Evolutionary conservation across 441 rosid genomes (phyloP), one percentile per base, ranked within the genome.

Genomic region (Mallotus japonicus): DNA sequence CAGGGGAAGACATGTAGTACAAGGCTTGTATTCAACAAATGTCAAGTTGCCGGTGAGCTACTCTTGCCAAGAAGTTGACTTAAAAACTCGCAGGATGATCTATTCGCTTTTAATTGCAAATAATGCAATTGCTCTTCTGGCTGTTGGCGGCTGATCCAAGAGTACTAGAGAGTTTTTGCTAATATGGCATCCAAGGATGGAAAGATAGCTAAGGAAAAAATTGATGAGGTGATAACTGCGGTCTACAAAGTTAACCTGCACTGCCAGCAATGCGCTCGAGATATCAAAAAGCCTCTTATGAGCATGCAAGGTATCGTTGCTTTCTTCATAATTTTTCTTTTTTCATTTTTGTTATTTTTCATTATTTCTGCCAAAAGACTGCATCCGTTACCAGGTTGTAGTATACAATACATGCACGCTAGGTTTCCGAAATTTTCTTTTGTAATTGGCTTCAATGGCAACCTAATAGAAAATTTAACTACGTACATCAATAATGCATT

Each of bases 181-280:
- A 19, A 8, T 60, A 69, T 67, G 61, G 57, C 50, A 59, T 54
- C 40, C 67, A 83, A 78, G 68, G 85, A 81, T 50, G 88, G 69
- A 74, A 78, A 83, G 71, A 78, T 44, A 70, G 65, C 22, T 59
- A 42, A 79, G 71, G 80, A 83, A 34, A 69, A 64, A 62, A 67
- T 34, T 47, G 77, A 61, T 8, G 85, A 79, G 15, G 78, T 85
- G 62, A 82, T 87, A 72, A 86, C 87, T 0, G 95, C 88, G 0
- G 81, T 88, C 51, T 89, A 88, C 86, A 90, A 75, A 83, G 88
- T 90, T 22, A 90, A 90, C 70, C 83, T 92, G 67, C 98, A 92
- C 19, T 90, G 98, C 82, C 87, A 63, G 14, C 83, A 92, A 75
- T 90, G 95, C 54, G 92, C 93, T 16, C 69, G 76, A 51, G 85